phyloP scores from a whole-genome alignment of 768 basidiomycete genomes.

The Coprinopsis strossmayeri region DNA sequence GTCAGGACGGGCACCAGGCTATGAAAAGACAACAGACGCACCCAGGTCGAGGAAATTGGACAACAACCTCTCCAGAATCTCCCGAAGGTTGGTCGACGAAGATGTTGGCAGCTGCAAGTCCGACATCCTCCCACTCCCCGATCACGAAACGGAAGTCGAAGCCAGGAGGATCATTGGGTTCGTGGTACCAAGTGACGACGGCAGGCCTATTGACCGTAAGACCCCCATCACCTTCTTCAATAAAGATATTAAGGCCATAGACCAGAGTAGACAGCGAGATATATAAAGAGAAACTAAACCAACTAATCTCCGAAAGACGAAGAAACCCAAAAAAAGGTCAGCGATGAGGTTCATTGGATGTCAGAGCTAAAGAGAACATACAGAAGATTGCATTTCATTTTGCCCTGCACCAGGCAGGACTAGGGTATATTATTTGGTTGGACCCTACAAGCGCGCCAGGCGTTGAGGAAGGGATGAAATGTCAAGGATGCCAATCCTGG shows the following conservation, averaged over 20 bases:
- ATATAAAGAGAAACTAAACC: neutral
- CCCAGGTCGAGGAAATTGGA: constrained; percentile 6
- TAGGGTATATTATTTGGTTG: neutral
- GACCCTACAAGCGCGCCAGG: constrained; percentile 3
- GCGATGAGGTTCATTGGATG: neutral
- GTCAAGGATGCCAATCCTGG: neutral
- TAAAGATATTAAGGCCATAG: neutral
- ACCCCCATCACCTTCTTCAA: neutral
- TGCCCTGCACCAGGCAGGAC: constrained; percentile 5
- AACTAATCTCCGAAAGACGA: neutral
- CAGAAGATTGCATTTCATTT: constrained; percentile 1
- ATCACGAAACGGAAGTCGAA: constrained; percentile 9
- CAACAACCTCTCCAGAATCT: neutral
- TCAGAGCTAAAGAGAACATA: neutral
- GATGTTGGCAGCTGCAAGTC: constrained; percentile 7
- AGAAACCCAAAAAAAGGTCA: neutral
- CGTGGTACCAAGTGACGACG: constrained; percentile 1
- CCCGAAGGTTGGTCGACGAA: neutral
- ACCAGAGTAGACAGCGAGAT: neutral
- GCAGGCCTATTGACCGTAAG: neutral
- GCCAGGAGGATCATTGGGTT: constrained; percentile 2
- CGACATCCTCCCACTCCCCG: neutral
- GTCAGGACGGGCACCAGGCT: neutral
- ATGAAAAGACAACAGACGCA: neutral
- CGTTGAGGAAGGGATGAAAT: neutral